These are phyloP conservation scores for Xylaria digitata DNA, from an alignment of 2,329 filamentous ascomycete species.

Conservation along the genomic window DNA sequence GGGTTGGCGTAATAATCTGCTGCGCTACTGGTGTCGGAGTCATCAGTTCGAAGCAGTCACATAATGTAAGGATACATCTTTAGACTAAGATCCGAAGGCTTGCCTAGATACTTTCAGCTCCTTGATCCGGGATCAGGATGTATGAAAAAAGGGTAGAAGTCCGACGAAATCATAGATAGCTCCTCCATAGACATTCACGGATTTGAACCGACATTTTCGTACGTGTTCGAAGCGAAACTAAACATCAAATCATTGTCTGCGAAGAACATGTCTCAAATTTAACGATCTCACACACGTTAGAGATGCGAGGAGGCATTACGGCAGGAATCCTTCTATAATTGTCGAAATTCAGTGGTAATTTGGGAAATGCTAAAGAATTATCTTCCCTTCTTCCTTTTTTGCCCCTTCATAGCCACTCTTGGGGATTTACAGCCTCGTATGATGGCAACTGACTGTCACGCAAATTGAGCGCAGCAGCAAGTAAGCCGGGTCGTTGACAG, in stretches of 20 bases:
- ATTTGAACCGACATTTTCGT: not conserved
- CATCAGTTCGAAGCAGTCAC: not conserved
- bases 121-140: not conserved
- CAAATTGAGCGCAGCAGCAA: not conserved
- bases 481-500: not conserved
- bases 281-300: too few relatives aligned
- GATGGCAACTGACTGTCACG: not conserved
- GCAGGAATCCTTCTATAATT: not conserved
- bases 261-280: not conserved
- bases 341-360: not conserved
- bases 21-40: not conserved
- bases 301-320: too few relatives aligned
- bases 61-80: not conserved
- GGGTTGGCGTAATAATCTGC: not conserved
- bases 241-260: not conserved
- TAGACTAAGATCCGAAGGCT: not conserved
- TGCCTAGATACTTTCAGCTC: not conserved
- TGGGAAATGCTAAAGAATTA: not conserved
- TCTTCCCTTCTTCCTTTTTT: not conserved
- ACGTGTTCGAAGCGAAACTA: not conserved
- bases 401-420: not conserved
- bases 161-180: not conserved
- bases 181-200: not conserved
- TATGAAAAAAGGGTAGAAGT: constrained; percentile 2
- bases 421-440: not conserved